Evolutionary conservation across 1,284 basidiomycete species (phyloP).

Genomic region (Moesziomyces antarcticus): DNA sequence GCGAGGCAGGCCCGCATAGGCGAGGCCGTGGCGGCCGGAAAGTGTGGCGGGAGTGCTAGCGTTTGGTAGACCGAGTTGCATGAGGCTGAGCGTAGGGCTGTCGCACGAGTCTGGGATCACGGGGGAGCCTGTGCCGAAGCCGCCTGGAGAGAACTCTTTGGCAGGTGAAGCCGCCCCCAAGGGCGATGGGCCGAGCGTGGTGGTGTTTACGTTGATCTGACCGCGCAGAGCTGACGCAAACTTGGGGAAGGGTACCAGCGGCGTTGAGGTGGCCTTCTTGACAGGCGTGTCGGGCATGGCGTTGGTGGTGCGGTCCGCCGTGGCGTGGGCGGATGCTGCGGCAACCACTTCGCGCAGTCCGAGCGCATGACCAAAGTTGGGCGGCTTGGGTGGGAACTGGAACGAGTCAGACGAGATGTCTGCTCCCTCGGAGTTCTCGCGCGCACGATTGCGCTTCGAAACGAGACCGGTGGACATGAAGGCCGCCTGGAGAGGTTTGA

Average conservation of each 20-base stretch:
- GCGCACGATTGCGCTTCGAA: constrained; percentile 61
- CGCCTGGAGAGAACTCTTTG: constrained; percentile 11
- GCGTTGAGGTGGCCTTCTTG: constrained; percentile 52
- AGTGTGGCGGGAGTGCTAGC: constrained; percentile 31
- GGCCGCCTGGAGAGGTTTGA: constrained; percentile 69
- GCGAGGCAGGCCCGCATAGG: constrained; percentile 26
- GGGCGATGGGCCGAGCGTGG: constrained; percentile 34
- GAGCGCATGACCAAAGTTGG: constrained; percentile 53
- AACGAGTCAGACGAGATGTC: constrained; percentile 42
- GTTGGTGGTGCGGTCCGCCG: constrained; percentile 22
- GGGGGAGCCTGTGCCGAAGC: constrained; percentile 37
- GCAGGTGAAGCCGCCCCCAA: constrained; percentile 28
- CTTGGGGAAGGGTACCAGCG: constrained; percentile 44
- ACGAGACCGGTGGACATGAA: constrained; percentile 69
- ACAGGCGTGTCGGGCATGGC: constrained; percentile 70
- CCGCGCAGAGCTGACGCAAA: constrained; percentile 27
- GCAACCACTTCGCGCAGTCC: constrained; percentile 65
- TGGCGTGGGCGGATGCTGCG: constrained; percentile 54
- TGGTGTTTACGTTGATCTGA: constrained; percentile 10
- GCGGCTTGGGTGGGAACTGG: constrained; percentile 41
- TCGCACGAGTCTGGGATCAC: constrained; percentile 45
- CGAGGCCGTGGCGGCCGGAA: constrained; percentile 18
- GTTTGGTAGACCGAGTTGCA: constrained; percentile 30
- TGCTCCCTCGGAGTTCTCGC: constrained; percentile 37
- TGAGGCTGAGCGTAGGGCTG: constrained; percentile 51